Evolutionary conservation across 768 basidiomycete genomes (phyloP).

Genomic region (Hemileccinum impolitum): DNA sequence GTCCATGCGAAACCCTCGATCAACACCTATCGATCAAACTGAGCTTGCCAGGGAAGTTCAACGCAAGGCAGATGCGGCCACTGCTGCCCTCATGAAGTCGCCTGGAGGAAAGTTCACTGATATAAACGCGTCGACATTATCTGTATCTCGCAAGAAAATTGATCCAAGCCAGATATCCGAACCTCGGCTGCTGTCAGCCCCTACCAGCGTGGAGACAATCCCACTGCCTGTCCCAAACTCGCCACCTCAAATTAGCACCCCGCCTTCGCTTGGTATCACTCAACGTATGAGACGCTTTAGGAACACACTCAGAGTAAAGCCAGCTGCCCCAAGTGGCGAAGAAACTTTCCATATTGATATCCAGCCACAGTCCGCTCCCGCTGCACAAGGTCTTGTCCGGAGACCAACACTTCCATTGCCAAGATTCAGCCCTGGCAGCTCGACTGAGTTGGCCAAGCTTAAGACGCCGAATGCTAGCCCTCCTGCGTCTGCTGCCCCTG

Average conservation of each 20-base stretch:
- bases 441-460: constrained; percentile 51
- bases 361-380: constrained; percentile 32
- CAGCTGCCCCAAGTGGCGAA: constrained; percentile 48
- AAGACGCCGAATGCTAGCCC: constrained; percentile 57
- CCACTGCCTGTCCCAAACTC: constrained; percentile 45
- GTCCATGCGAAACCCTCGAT: constrained; percentile 38
- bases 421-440: constrained; percentile 32
- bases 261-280: constrained; percentile 52
- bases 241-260: constrained; percentile 33
- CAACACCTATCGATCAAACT: constrained; percentile 44
- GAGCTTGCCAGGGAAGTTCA: constrained; percentile 65
- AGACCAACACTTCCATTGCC: constrained; percentile 50
- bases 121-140: constrained; percentile 38
- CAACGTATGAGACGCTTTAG: constrained; percentile 71
- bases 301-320: constrained; percentile 60
- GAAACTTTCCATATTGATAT: constrained; percentile 43
- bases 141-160: constrained; percentile 52
- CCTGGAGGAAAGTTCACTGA: constrained; percentile 42
- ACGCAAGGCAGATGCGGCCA: constrained; percentile 65
- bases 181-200: constrained; percentile 62
- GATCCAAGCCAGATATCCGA: constrained; percentile 62
- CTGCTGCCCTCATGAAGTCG: constrained; percentile 52
- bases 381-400: constrained; percentile 38
- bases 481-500: constrained; percentile 70
- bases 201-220: constrained; percentile 65